Percentiles rank a stretch among this genome's conserved stretches.
Evolutionary conservation across 306 rosid species (phyloP).

Genomic region (Trifolium fragiferum): DNA sequence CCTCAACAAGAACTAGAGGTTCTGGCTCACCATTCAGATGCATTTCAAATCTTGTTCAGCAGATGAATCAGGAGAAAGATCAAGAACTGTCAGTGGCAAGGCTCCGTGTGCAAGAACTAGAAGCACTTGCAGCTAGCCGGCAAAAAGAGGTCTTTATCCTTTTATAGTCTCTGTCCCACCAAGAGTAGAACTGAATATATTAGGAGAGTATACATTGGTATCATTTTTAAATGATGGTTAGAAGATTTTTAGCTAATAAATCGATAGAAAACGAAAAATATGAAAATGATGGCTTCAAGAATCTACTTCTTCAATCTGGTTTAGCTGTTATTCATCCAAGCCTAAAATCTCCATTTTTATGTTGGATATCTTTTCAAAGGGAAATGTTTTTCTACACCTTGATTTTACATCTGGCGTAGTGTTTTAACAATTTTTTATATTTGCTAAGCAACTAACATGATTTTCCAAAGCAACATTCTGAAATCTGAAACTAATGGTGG

Average conservation of each 20-base stretch:
- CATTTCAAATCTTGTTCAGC: slow-evolving; percentile 85
- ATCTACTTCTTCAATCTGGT: not conserved
- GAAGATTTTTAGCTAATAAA: too few relatives aligned
- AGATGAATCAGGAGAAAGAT: slow-evolving; percentile 89
- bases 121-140: slow-evolving; percentile 68
- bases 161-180: slow-evolving; percentile 9
- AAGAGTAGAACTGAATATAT: slow-evolving; percentile 2
- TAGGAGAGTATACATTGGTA: slow-evolving; percentile 21
- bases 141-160: slow-evolving; percentile 74
- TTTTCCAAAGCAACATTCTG: slow-evolving; percentile 44
- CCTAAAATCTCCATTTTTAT: slow-evolving; percentile 28
- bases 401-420: slow-evolving; percentile 3
- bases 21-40: slow-evolving; percentile 97
- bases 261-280: slow-evolving; percentile 19
- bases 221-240: slow-evolving; percentile 9
- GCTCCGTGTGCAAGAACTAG: slow-evolving; percentile 76
- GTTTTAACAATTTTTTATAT: slow-evolving; percentile 5
- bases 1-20: slow-evolving; percentile 72
- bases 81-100: slow-evolving; percentile 76
- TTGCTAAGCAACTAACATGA: not conserved
- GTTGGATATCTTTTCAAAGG: slow-evolving; percentile 1
- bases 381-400: slow-evolving; percentile 12
- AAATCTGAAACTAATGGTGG: slow-evolving; percentile 59
- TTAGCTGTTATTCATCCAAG: slow-evolving; percentile 9
- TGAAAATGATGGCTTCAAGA: slow-evolving; percentile 28